Base-by-base conservation (phyloP, 352 stramenopile species). In the Globisporangium okanoganense region DNA sequence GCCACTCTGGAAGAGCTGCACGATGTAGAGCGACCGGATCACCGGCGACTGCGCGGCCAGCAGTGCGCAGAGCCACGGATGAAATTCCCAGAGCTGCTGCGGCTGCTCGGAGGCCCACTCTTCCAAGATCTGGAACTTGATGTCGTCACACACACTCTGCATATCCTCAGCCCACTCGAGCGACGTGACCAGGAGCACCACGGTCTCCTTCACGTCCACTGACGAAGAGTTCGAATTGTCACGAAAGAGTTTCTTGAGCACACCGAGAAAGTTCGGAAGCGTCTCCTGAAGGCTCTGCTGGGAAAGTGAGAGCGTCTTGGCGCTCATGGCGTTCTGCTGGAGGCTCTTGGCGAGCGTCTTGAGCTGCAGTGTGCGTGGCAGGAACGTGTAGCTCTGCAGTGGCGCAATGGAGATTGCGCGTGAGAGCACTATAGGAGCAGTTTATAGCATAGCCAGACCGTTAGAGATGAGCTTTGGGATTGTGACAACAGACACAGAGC, bases 241-340 rank as follows among this genome's bases (percentile, higher is more conserved):
- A 0, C 29, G 33, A 20, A 66, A 60, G 14, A 61, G 53, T 18
- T 29, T 54, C 50, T 56, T 49, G 31, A 45, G 18, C 2, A 57
- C 22, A 9, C 27, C 25, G 40, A 85, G 44, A 50, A 82, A 81
- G 8, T 20, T 41, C 5, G 40, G 16, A 25, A 79, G 82, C 10
- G 58, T 64, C 25, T 73, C 51, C 5, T 50, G 40, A 16, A 44
- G 31, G 29, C 14, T 71, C 49, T 7, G 56, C 18, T 29, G 62
- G 36, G 25, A 62, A 64, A 48, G 40, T 8, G 14, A 44, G 27
- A 41, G 29, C n/a, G 24, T 44, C 35, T 66, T 70, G 41, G 72
- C 72, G 61, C 75, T 70, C 18, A 78, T 53, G 31, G 65, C 67
- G 61, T 82, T 83, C 31, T 66, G 65, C 41, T 83, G 72, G 18